Evolutionary conservation across 2,329 filamentous ascomycete genomes (phyloP).

Genomic region (Arthrobotrys iridis): DNA sequence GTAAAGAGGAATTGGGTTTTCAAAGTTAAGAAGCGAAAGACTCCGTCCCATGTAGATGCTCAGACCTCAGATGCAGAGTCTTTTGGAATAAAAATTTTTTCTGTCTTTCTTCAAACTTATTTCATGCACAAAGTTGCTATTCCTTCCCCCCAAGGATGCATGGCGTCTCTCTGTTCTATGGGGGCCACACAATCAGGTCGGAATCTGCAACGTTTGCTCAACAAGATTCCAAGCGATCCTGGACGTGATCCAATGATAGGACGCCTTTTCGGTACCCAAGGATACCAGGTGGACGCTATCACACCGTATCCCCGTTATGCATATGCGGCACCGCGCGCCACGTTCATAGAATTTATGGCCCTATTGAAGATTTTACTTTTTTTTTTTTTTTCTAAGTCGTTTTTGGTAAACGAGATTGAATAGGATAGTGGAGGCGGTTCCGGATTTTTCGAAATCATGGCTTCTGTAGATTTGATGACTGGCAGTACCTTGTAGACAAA

Average conservation of each 20-base stretch:
- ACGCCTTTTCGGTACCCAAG: slow-evolving; percentile 31
- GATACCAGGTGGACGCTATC: slow-evolving; percentile 37
- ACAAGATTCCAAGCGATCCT: slow-evolving; percentile 51
- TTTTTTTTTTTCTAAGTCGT: slow-evolving; percentile 23
- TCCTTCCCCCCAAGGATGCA: slow-evolving; percentile 46
- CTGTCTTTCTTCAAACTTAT: slow-evolving; percentile 2
- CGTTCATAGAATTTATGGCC: slow-evolving; percentile 39
- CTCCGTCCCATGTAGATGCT: slow-evolving; percentile 9
- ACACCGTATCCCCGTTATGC: slow-evolving; percentile 53
- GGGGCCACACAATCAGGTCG: slow-evolving; percentile 38
- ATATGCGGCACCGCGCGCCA: slow-evolving; percentile 51
- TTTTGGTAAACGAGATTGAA: slow-evolving; percentile 31
- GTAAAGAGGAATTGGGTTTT: slow-evolving; percentile 28
- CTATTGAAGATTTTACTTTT: slow-evolving; percentile 29
- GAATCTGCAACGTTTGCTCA: slow-evolving; percentile 52
- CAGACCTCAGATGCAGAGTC: slow-evolving; percentile 9
- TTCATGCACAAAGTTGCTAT: slow-evolving; percentile 44
- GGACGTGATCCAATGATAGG: slow-evolving; percentile 39
- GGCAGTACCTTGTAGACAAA: slow-evolving; percentile 16
- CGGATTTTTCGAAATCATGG: slow-evolving; percentile 15
- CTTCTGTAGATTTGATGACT: slow-evolving; percentile 24
- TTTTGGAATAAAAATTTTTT: slow-evolving; percentile 21
- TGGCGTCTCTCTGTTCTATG: slow-evolving; percentile 34
- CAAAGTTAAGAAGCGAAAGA: slow-evolving; percentile 27
- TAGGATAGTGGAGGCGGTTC: slow-evolving; percentile 43